Conservation (phyloP, 1,139 yeast species). For the Magnusiomyces clavatus region DNA sequence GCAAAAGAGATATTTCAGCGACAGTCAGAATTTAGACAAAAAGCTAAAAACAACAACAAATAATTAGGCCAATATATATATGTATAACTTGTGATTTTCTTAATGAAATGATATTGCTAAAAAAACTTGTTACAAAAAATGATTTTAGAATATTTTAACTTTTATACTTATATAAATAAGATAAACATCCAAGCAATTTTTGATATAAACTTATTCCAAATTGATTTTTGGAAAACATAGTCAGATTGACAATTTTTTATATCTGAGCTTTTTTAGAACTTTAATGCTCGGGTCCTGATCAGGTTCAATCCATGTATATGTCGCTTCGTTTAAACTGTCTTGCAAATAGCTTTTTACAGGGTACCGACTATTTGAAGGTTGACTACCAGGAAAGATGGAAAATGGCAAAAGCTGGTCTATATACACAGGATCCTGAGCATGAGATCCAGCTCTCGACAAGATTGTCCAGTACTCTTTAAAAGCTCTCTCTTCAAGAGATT, state of each 20-base stretch:
- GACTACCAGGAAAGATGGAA: too few species aligned
- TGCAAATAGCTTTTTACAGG: too few species aligned
- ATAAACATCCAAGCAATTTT: neutral
- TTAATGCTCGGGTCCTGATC: slow-evolving; percentile 53
- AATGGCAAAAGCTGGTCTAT: too few species aligned
- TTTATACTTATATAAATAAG: too few species aligned
- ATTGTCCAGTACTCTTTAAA: slow-evolving; percentile 66
- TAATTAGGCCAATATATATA: neutral
- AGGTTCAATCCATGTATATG: slow-evolving; percentile 74
- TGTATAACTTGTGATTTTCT: neutral
- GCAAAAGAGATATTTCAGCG: slow-evolving; percentile 18
- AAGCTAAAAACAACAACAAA: neutral
- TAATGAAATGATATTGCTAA: too few species aligned
- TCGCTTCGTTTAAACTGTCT: slow-evolving; percentile 40
- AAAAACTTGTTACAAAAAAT: too few species aligned
- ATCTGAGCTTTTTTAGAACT: neutral
- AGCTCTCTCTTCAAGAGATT: slow-evolving; percentile 11
- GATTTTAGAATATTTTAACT: too few species aligned
- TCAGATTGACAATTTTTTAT: neutral
- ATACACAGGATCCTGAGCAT: too few species aligned
- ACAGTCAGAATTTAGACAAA: neutral
- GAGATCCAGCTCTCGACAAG: slow-evolving; percentile 27
- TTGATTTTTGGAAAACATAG: too few species aligned
- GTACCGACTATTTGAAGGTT: too few species aligned
- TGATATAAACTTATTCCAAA: too few species aligned